phyloP scores from a whole-genome alignment of 2,329 filamentous ascomycete species.

The Colletotrichum musae region DNA sequence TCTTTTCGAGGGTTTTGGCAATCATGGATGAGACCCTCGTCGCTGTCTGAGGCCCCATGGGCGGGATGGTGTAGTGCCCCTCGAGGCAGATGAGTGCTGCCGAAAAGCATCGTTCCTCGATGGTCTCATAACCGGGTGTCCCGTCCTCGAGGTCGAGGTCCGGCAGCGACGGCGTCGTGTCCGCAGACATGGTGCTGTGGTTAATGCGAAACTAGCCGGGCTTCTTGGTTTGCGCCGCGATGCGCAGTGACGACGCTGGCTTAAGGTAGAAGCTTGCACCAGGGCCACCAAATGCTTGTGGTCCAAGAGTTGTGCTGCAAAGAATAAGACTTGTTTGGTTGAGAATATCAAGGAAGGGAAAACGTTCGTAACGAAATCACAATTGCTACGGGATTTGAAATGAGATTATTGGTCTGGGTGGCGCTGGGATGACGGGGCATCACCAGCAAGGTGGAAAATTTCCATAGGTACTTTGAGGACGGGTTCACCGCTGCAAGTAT shows the following conservation, averaged over 20 bases:
- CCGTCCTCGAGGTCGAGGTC: conserved; percentile 44
- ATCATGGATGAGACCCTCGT: conserved; percentile 70
- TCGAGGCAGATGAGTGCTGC: conserved; percentile 74
- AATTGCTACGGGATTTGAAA: conserved; percentile 14
- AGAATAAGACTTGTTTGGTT: not conserved
- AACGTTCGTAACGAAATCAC: not conserved
- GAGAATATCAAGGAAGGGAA: not conserved
- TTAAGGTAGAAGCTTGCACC: not conserved
- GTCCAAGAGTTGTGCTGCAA: not conserved
- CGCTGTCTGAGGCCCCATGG: conserved; percentile 71
- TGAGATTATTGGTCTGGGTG: conserved; percentile 17
- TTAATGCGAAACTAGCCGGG: not conserved
- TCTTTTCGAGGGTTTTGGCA: conserved; percentile 74
- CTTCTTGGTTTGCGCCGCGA: not conserved
- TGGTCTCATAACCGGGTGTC: conserved; percentile 59
- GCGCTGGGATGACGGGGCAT: conserved; percentile 21
- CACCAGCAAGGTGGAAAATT: conserved; percentile 36
- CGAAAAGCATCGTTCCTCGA: conserved; percentile 75
- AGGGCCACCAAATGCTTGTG: no score
- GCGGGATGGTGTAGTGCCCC: conserved; percentile 71
- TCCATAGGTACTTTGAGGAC: conserved; percentile 14
- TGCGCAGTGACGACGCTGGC: not conserved
- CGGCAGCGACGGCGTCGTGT: conserved; percentile 34
- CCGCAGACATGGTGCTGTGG: conserved; percentile 36
- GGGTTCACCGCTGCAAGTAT: conserved; percentile 23